Percentiles rank a stretch among this genome's conserved stretches.
These are phyloP conservation scores for Melampsora larici-populina DNA, from an alignment of 1,284 basidiomycete species.

Conservation along the genomic window DNA sequence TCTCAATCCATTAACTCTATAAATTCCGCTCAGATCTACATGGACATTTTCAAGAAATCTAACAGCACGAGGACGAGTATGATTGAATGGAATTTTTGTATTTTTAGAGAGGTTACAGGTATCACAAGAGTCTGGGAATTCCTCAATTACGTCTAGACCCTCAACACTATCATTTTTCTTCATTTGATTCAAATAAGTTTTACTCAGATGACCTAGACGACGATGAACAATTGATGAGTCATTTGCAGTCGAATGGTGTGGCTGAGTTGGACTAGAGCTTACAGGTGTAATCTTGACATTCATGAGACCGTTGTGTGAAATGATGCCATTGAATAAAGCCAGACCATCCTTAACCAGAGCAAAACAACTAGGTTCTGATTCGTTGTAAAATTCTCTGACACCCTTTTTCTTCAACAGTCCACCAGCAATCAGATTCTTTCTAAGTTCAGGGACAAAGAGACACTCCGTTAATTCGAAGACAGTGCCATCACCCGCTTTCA, in stretches of 20 bases:
- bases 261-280: background rate
- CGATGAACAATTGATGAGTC: background rate
- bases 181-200: background rate
- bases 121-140: background rate
- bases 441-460: background rate
- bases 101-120: background rate
- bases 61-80: background rate
- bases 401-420: background rate
- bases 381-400: background rate
- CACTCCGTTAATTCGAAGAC: background rate
- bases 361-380: background rate
- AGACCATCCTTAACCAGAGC: background rate
- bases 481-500: background rate
- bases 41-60: background rate
- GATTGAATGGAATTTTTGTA: background rate
- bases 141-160: background rate
- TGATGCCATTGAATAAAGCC: background rate
- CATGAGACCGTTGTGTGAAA: background rate
- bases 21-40: background rate
- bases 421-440: background rate
- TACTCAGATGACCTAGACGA: background rate
- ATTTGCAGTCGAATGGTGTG: background rate
- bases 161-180: background rate
- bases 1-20: background rate
- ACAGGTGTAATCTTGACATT: too few relatives aligned